These are phyloP conservation scores for Caryopteris hybrid DNA, from an alignment of 305 asterid genomes.

Conservation along the genomic window DNA sequence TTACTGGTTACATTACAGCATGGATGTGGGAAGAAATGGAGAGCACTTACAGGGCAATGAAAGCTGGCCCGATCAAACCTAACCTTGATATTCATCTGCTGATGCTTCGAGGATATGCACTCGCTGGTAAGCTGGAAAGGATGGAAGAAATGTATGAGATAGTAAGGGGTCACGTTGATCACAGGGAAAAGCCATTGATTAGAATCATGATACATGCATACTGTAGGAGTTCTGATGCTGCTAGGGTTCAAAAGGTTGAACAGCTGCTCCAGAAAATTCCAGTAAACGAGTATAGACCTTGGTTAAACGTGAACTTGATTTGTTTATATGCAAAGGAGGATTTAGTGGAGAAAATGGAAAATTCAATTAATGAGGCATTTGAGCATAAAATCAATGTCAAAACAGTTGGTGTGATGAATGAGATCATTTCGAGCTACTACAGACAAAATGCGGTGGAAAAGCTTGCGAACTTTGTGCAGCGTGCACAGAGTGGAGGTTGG, in stretches of 20 bases:
- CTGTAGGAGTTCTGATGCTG: conserved; percentile 44
- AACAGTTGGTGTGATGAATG: conserved; percentile 41
- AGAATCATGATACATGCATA: conserved; percentile 68
- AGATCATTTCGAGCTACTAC: conserved; percentile 64
- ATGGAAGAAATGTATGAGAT: conserved; percentile 70
- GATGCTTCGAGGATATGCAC: conserved; percentile 83
- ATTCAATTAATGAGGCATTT: conserved; percentile 25
- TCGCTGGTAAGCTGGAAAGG: conserved; percentile 57
- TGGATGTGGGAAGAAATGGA: conserved; percentile 90
- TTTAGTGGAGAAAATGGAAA: conserved; percentile 66
- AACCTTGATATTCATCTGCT: conserved; percentile 41
- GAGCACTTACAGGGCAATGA: conserved; percentile 47
- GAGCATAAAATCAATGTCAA: conserved; percentile 35
- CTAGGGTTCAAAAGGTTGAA: conserved; percentile 55
- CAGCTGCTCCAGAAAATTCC: conserved; percentile 51
- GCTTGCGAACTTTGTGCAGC: neutral
- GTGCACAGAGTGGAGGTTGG: conserved; percentile 73
- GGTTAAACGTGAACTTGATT: conserved; percentile 67
- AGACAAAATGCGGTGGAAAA: conserved; percentile 74
- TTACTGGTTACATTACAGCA: conserved; percentile 74
- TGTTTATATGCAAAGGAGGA: conserved; percentile 63
- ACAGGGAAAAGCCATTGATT: conserved; percentile 37
- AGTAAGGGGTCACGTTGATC: conserved; percentile 40
- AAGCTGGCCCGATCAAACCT: conserved; percentile 45
- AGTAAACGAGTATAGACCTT: conserved; percentile 47